A percentile compares a stretch with the other conserved stretches of the same genome.
Evolutionary conservation across 148 eudicot species (phyloP).

Genomic region (Dysphania ambrosioides): DNA sequence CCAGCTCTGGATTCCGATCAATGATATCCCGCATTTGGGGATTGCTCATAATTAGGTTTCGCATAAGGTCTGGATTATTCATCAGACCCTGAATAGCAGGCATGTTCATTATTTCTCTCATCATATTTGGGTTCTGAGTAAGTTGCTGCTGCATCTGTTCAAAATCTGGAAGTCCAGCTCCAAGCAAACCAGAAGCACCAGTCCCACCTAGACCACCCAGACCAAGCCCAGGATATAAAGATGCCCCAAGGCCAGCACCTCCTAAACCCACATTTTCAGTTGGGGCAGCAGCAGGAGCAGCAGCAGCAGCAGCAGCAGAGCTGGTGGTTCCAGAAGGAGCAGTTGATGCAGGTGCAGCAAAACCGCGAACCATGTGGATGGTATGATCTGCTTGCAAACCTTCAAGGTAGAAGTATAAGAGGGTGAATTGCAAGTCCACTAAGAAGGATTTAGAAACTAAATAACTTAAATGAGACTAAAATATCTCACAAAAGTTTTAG

Average conservation of each 20-base stretch:
- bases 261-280: constrained; percentile 46
- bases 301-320: constrained; percentile 34
- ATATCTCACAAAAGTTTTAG: too few relatives aligned
- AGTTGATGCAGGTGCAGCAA: constrained; percentile 48
- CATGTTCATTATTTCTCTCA: constrained; percentile 93
- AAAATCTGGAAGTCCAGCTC: constrained; percentile 79
- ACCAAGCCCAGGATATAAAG: constrained; percentile 68
- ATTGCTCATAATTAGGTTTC: constrained; percentile 80
- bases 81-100: constrained; percentile 88
- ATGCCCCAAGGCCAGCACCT: constrained; percentile 55
- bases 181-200: constrained; percentile 61
- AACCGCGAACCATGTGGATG: constrained; percentile 80
- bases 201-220: constrained; percentile 43
- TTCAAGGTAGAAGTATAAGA: constrained; percentile 22
- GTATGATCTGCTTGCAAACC: constrained; percentile 81
- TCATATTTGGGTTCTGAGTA: constrained; percentile 91
- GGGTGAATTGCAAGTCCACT: constrained; percentile 1
- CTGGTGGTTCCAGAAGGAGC: constrained; percentile 36
- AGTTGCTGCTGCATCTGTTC: constrained; percentile 92
- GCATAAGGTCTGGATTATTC: constrained; percentile 90
- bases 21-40: constrained; percentile 98
- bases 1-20: constrained; percentile 95
- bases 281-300: constrained; percentile 33
- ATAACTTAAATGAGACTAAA: too few relatives aligned
- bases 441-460: background rate